Percentiles rank a stretch among this genome's conserved stretches.
Conservation (phyloP, 2,329 filamentous ascomycete genomes). For the Calonectria pteridis region DNA sequence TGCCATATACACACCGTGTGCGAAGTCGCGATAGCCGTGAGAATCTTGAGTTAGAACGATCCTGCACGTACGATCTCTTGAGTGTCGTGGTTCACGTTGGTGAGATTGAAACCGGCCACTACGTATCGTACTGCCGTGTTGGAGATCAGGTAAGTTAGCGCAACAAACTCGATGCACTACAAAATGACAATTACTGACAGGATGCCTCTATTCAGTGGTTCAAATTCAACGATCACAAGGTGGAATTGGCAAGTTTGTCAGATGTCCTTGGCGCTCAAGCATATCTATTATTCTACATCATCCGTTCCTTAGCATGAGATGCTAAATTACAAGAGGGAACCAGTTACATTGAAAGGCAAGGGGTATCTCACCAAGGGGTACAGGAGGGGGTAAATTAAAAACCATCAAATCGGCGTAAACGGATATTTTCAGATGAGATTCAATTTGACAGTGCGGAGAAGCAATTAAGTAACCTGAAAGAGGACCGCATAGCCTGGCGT, state of each 20-base stretch:
- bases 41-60: conserved; percentile 69
- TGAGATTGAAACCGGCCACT: conserved; percentile 92
- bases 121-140: conserved; percentile 88
- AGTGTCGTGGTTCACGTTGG: conserved; percentile 95
- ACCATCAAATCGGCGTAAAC: conserved; percentile 27
- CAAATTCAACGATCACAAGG: conserved; percentile 94
- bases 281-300: conserved; percentile 90
- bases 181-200: conserved; percentile 25
- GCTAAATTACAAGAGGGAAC: neutral
- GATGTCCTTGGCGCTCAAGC: conserved; percentile 89
- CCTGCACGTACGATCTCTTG: conserved; percentile 86
- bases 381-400: neutral
- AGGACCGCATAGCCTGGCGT: conserved; percentile 39
- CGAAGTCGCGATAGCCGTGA: conserved; percentile 63
- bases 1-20: conserved; percentile 84
- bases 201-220: conserved; percentile 76
- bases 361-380: neutral
- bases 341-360: neutral
- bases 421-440: conserved; percentile 20
- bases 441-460: conserved; percentile 10
- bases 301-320: conserved; percentile 67
- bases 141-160: conserved; percentile 70
- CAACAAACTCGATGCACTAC: neutral
- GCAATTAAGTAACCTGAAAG: conserved; percentile 12
- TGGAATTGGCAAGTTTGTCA: conserved; percentile 84